Evolutionary conservation across 305 asterid genomes (phyloP), one percentile per base, ranked within the genome.

Genomic region (Lippia alba): DNA sequence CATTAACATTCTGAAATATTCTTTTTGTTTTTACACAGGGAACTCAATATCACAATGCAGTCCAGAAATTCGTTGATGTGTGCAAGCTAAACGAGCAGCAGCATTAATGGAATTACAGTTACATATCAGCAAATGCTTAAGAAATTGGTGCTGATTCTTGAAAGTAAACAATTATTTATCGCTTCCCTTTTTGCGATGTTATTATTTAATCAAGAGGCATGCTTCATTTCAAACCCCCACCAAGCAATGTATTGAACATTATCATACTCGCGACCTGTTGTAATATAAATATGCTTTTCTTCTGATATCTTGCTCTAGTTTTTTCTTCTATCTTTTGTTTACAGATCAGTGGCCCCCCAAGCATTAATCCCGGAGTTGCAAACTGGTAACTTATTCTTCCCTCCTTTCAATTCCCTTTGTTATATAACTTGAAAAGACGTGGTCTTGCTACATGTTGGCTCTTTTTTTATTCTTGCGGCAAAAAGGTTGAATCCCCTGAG

Each of bases 1-100:
- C 30, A 24, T 24, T 24, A 24, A 24, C 3, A 24, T 54, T 46
- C 50, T 73, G 56, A 72, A 50, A 61, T n/a, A 40, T 46, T 79
- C 33, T 15, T 64, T 33, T 9, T 65, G 16, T 76, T 62, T 62
- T 66, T 72, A n/a, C 64, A 64, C 87, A 94, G 98, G 97, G 97
- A 32, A 87, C 97, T 7, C 97, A 91, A 73, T 94, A 94, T 79
- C 96, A 80, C 80, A 94, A 91, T 67, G 98, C 96, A 6, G 85
- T 94, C 53, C 96, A 91, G 82, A 91, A 86, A 78, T 94, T 94
- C 80, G 83, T 91, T 34, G 84, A 88, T 76, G 91, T 93, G 15
- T 93, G 97, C 88, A 89, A 91, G 82, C 92, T 93, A 50, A 87
- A 89, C 6, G 80, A 89, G 69, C 79, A 78, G 76, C 56, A 78